Percentiles rank a stretch among this genome's conserved stretches.
Conservation (phyloP, 805 yeast genomes). For the Hagleromyces aurorensis region DNA sequence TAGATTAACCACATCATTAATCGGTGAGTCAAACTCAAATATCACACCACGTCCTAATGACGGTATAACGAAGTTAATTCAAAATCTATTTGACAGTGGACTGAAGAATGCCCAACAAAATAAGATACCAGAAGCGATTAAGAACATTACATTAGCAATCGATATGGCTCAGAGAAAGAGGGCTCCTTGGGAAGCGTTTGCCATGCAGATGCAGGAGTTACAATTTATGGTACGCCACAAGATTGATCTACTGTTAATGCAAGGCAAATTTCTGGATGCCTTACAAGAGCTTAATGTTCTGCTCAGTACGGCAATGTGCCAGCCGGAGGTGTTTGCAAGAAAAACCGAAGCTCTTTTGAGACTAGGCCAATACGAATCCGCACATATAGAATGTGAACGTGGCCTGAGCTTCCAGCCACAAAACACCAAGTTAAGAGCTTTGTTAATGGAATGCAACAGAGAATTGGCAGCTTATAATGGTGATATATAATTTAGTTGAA, state of each 20-base stretch:
- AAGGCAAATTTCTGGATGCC: constrained; percentile 49
- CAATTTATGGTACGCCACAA: constrained; percentile 60
- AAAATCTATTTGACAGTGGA: constrained; percentile 59
- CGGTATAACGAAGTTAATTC: constrained; percentile 45
- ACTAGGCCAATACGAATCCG: constrained; percentile 53
- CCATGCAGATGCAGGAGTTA: constrained; percentile 60
- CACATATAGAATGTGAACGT: constrained; percentile 62
- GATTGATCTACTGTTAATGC: constrained; percentile 57
- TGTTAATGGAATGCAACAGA: constrained; percentile 22
- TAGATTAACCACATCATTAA: constrained; percentile 28
- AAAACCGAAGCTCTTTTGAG: constrained; percentile 57
- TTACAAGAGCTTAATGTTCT: constrained; percentile 63
- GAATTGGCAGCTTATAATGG: constrained; percentile 27
- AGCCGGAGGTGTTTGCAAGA: constrained; percentile 67
- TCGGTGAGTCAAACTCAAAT: constrained; percentile 40
- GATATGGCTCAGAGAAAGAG: constrained; percentile 57
- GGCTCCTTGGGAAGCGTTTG: constrained; percentile 68
- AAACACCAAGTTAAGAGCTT: constrained; percentile 32
- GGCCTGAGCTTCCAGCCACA: constrained; percentile 58
- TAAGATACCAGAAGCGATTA: constrained; percentile 51
- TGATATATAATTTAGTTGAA: constrained; percentile 16
- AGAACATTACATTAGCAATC: constrained; percentile 56
- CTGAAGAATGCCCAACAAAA: constrained; percentile 44
- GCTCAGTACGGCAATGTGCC: constrained; percentile 46
- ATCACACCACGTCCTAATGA: constrained; percentile 48